These are phyloP conservation scores for Neolentinus lepideus DNA, from an alignment of 1,284 basidiomycete genomes.

Conservation along the genomic window DNA sequence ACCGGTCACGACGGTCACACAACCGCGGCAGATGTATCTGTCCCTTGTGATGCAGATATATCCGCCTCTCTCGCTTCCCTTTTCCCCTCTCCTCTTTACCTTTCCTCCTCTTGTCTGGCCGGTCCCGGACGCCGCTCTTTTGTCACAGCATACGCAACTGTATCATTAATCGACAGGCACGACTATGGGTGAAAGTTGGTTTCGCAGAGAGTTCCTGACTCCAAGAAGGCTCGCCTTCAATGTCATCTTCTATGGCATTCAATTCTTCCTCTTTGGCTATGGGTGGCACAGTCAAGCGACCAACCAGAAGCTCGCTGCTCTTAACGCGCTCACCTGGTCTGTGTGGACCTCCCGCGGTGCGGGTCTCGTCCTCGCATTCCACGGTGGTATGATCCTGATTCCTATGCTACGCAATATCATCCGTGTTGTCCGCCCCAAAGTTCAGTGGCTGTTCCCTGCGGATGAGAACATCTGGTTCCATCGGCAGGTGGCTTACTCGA, in stretches of 20 bases:
- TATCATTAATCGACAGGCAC: slow-evolving; percentile 18
- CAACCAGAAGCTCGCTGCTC: slow-evolving; percentile 55
- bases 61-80: slow-evolving; percentile 1
- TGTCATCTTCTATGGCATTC: slow-evolving; percentile 69
- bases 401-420: slow-evolving; percentile 85
- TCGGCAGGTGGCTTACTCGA: slow-evolving; percentile 83
- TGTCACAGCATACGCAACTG: slow-evolving; percentile 16
- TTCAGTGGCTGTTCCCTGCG: slow-evolving; percentile 75
- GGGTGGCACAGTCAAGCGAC: slow-evolving; percentile 73
- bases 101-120: slow-evolving; percentile 38
- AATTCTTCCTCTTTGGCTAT: slow-evolving; percentile 64
- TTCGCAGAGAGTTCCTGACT: slow-evolving; percentile 59
- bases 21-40: background rate
- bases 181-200: slow-evolving; percentile 60
- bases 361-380: slow-evolving; percentile 77
- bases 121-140: slow-evolving; percentile 36
- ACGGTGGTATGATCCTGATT: slow-evolving; percentile 76
- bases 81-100: slow-evolving; percentile 13
- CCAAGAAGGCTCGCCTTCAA: slow-evolving; percentile 65
- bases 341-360: slow-evolving; percentile 86
- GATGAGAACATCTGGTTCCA: slow-evolving; percentile 94
- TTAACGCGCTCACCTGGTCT: slow-evolving; percentile 73
- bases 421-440: slow-evolving; percentile 68
- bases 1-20: background rate
- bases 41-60: background rate